Evolutionary conservation across 2,329 filamentous ascomycete genomes (phyloP).

Genomic region (Colletotrichum lentis): DNA sequence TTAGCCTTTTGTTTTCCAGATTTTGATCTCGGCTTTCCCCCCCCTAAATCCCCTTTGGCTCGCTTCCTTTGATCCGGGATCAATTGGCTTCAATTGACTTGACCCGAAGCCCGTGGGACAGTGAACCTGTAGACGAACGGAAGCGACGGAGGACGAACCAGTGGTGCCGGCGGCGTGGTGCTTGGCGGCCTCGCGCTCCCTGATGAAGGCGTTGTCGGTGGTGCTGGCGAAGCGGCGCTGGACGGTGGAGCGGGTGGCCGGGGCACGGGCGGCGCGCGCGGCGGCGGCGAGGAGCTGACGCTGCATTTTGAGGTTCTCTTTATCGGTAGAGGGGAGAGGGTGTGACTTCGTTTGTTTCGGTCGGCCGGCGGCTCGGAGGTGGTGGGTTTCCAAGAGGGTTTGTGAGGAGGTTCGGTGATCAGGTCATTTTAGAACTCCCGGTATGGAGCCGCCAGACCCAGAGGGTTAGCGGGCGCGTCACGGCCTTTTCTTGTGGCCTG

Average conservation of each 20-base stretch:
- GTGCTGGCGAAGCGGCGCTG: conserved; percentile 78
- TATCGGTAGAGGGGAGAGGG: conserved; percentile 32
- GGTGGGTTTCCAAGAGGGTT: conserved; percentile 18
- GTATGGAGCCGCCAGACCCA: conserved; percentile 20
- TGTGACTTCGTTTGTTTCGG: conserved; percentile 2
- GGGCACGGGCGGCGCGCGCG: conserved; percentile 68
- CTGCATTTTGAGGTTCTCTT: conserved; percentile 63
- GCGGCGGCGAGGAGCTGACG: conserved; percentile 68
- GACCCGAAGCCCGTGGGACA: neutral
- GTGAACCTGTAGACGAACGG: neutral
- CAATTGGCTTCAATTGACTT: conserved; percentile 29
- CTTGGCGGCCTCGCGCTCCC: conserved; percentile 89
- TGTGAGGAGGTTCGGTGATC: conserved; percentile 37
- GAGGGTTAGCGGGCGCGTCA: conserved; percentile 38
- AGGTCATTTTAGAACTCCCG: conserved; percentile 39
- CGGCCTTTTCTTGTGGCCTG: conserved; percentile 35
- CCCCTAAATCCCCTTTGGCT: too few species aligned
- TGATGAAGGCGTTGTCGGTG: conserved; percentile 90
- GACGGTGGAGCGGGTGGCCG: conserved; percentile 60
- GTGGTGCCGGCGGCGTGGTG: conserved; percentile 85
- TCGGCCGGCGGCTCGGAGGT: conserved; percentile 27
- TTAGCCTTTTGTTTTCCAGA: conserved; percentile 15
- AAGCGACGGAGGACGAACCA: conserved; percentile 65
- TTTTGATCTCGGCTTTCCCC: neutral
- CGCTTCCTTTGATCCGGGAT: neutral